Conservation (phyloP, 495 filamentous ascomycete species). For the Penicillium angulare region DNA sequence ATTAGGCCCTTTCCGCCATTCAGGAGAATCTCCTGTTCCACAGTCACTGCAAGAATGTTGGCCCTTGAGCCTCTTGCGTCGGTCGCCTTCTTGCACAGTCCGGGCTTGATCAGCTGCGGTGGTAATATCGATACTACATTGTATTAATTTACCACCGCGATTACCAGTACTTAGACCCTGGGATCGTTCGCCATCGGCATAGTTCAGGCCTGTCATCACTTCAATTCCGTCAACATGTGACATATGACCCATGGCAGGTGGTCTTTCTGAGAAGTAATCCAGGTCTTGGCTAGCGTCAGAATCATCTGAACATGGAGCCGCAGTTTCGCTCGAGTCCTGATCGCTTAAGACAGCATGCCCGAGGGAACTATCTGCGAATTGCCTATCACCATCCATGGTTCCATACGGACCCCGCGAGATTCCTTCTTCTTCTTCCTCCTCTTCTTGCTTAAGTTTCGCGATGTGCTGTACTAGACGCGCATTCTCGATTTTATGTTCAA, state of each 20-base stretch:
- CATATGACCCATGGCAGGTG: constrained; percentile 71
- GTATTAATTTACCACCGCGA: constrained; percentile 72
- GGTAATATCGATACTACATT: constrained; percentile 82
- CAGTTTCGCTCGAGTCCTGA: constrained; percentile 49
- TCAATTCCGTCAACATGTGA: constrained; percentile 87
- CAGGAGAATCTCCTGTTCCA: constrained; percentile 88
- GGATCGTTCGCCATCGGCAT: constrained; percentile 85
- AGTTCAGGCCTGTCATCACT: constrained; percentile 86
- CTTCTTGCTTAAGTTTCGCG: constrained; percentile 79
- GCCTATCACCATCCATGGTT: constrained; percentile 8
- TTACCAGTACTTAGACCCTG: constrained; percentile 86
- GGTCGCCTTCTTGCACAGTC: constrained; percentile 58
- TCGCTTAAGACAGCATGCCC: constrained; percentile 19
- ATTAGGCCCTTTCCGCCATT: constrained; percentile 93
- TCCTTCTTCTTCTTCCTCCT: constrained; percentile 69
- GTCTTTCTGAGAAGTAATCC: constrained; percentile 69
- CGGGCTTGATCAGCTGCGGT: constrained; percentile 66
- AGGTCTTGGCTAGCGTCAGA: constrained; percentile 63
- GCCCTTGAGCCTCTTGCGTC: constrained; percentile 91
- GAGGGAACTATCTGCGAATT: constrained; percentile 1
- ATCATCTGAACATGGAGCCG: constrained; percentile 64
- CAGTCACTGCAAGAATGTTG: constrained; percentile 98
- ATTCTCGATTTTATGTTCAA: constrained; percentile 98
- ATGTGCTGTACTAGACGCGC: constrained; percentile 83
- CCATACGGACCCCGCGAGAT: constrained; percentile 8